Evolutionary conservation across 1,139 yeast genomes (phyloP), one percentile per base, ranked within the genome.

Genomic region (Geotrichum siamense): DNA sequence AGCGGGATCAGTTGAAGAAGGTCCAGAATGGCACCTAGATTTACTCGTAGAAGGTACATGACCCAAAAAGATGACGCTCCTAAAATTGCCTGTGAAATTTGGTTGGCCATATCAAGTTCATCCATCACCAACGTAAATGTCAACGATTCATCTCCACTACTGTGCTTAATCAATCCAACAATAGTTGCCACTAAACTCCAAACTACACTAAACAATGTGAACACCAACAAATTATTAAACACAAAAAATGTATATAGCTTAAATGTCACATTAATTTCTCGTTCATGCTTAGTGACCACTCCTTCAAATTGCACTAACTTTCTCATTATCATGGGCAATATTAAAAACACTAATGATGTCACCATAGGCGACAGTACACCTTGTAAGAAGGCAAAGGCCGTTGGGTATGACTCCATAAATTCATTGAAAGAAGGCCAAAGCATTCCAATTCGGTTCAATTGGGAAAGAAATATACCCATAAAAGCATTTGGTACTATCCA

Each of bases 401-500:
- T 53, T 1, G 59, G 57, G 44, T 63, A 53, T 2, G 46, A 37
- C n/a, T 53, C 51, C 56, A 64, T 54, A 30, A 59, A 64, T 0
- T 33, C 36, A 13, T 57, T 55, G 40, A 67, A 67, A 3, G 55
- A 54, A 2, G 58, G 58, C 68, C 69, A 66, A 3, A 66, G 53
- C 12, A 54, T 54, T 2, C 68, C 71, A 16, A 67, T 55, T 21
- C 67, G 54, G 32, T 62, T 61, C 48, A 64, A 47, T 46, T 65
- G 66, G 9, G 67, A 56, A 25, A 65, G 33, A 41, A 67, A 67
- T 34, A 69, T 65, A 20, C 71, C 70, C 38, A 67, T 61, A 43
- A 67, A 62, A 1, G 71, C 70, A 48, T 63, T 65, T 2, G 71
- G 71, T 2, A 64, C 64, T 20, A 66, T 60, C 70, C 70, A 67